Evolutionary conservation across 768 basidiomycete species (phyloP), one percentile per base, ranked within the genome.

Genomic region (Sutorius australiensis): DNA sequence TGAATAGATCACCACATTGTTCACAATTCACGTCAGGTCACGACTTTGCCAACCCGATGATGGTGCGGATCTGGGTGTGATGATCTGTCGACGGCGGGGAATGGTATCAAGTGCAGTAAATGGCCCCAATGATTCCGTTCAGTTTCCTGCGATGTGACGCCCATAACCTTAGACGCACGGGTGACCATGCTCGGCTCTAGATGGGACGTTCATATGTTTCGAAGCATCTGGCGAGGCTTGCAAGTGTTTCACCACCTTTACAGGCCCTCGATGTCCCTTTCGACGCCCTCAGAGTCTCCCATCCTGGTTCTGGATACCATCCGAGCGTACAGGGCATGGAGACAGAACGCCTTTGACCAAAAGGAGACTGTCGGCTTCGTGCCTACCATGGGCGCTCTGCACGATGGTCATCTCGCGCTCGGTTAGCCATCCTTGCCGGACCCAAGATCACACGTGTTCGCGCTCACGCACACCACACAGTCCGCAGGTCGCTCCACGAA

Each of bases 341-440:
- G 95, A 24, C 69, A 75, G 45, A 71, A 71, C 31, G 89, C 84
- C 0, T 81, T 80, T 53, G 74, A 77, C 1, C 71, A 75, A 41
- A 72, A 74, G 30, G 80, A 84, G 64, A 78, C 82, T 1, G 92
- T 99, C 6, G 97, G 97, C 0, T 91, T 89, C 53, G 93, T 99
- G n/a, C 82, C 97, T 0, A 99, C 97, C 11, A 98, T 98, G 95
- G 95, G 95, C 19, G 95, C 95, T 2, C 72, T 99, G 39, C 97
- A 99, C 67, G 84, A 88, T 9, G 97, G 97, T 1, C 97, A 98
- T 68, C 75, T 98, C 39, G 82, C 89, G 48, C 84, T 99, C 33
- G 90, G 95, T 97, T 60, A 57, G 84, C 56, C 28, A 52, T 47
- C 1, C 81, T 16, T 63, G n/a, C 48, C 12, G 5, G 33, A 28